These are phyloP conservation scores for Trichosanthes truncata DNA, from an alignment of 306 rosid genomes.

Conservation along the genomic window DNA sequence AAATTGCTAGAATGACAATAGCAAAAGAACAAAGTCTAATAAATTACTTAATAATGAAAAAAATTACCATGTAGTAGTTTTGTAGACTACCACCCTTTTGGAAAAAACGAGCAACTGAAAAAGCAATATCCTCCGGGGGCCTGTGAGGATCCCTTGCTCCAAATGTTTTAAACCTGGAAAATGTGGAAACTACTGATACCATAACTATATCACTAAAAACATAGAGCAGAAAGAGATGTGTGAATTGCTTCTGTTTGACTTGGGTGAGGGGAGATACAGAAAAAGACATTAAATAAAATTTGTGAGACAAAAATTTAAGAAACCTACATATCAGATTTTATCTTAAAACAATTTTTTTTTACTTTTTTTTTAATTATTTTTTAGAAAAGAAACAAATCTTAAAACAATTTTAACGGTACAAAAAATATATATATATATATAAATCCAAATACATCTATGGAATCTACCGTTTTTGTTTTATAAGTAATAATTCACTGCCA, in stretches of 20 bases:
- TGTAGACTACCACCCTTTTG: conserved; percentile 91
- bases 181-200: conserved; percentile 13
- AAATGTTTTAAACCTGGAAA: conserved; percentile 82
- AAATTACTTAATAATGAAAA: not conserved
- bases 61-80: conserved; percentile 87
- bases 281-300: not conserved
- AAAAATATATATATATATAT: not conserved
- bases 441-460: not conserved
- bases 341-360: not conserved
- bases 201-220: conserved; percentile 1
- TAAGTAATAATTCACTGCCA: not conserved
- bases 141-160: conserved; percentile 93
- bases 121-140: conserved; percentile 88
- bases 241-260: not conserved
- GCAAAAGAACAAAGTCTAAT: not conserved
- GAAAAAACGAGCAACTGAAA: conserved; percentile 89
- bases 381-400: not conserved
- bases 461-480: not conserved
- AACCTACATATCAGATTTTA: not conserved
- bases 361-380: not conserved
- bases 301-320: not conserved
- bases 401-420: not conserved
- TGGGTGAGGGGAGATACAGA: not conserved
- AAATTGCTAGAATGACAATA: not conserved
- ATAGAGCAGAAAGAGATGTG: conserved; percentile 11